Base-by-base conservation (phyloP, 331 rosid species). In the Stylosanthes scabra region DNA sequence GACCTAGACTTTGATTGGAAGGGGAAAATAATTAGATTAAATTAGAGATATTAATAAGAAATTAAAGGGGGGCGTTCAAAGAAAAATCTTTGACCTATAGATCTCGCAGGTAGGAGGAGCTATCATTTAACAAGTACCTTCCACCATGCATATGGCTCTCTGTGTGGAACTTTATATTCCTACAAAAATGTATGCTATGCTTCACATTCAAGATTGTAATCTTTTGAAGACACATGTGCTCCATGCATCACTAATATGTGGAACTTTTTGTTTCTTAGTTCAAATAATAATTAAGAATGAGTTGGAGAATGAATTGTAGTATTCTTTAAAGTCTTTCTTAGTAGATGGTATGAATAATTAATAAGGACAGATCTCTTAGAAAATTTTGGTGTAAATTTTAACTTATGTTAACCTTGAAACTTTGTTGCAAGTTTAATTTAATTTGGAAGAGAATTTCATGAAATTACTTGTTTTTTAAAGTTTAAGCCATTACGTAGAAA, bases 31-130 rank as follows among this genome's bases (percentile, higher is more conserved):
- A 67, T 63, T 60, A 56, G 77, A 74, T 66, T 42, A n/a, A 74
- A 49, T 44, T 44, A 44, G 11, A 10, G 37, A 31, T 4, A 31
- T 31, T 31, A 45, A 47, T 7, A 47, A 62, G 15, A 75, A 70
- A 40, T n/a, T n/a, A n/a, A n/a, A n/a, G n/a, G n/a, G 66, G 66
- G 55, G 68, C 63, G 16, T 81, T 83, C 89, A 87, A 88, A 74
- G 41, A 50, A 91, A 72, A 80, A 88, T 91, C 93, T 91, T 87
- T 88, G 91, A 88, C 95, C 89, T 59, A 72, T 50, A 85, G 95
- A 91, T 91, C 55, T 85, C 85, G 70, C 74, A 73, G 90, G 89
- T 82, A 78, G 66, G 74, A 74, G 79, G 83, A 76, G 83, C 81
- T 84, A 74, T 85, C 85, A 37, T 62, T 70, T 4, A 71, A 74